Evolutionary conservation across 2,329 filamentous ascomycete species (phyloP), one percentile per base, ranked within the genome.

Genomic region (Aspergillus neoniger): DNA sequence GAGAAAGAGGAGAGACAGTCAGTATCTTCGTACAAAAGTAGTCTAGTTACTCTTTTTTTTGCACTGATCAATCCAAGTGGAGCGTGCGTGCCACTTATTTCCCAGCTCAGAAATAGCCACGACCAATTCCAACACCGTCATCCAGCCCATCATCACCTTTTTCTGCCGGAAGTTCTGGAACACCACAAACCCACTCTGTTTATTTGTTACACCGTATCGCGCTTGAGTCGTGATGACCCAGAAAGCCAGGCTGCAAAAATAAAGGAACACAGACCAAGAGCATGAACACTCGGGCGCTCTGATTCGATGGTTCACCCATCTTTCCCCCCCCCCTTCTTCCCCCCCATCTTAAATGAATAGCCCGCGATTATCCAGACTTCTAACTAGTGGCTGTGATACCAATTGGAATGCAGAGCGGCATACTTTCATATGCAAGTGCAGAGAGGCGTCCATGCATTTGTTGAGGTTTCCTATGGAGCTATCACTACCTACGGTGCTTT

Each of bases 141-240:
- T 36, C 32, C 32, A 36, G 32, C 32, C 32, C 32, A 36, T 36
- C 12, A 36, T 36, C 32, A 36, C 59, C 60, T 54, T 52, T n/a
- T 17, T 44, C 47, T 32, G 48, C 54, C 57, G 48, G 36, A 50
- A 62, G 39, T 63, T 63, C 59, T 64, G 62, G 62, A 64, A 64
- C 62, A 57, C 51, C 47, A 25, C 10, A 48, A 48, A 50, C 12
- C 52, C 43, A 59, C 55, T 53, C 4, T 52, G 30, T 59, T 36
- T 55, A 61, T 53, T 56, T 60, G 59, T 61, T 63, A 63, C 58
- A 60, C 58, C 41, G 50, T 57, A 21, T 57, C 15, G 47, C 47
- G 28, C 47, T 43, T 50, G 47, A 50, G 47, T 50, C 47, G 48
- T 54, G 57, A 58, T 57, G 49, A 55, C 50, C 54, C 60, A 60